Evolutionary conservation across 805 yeast species (phyloP).

Genomic region (Candida silvatica): DNA sequence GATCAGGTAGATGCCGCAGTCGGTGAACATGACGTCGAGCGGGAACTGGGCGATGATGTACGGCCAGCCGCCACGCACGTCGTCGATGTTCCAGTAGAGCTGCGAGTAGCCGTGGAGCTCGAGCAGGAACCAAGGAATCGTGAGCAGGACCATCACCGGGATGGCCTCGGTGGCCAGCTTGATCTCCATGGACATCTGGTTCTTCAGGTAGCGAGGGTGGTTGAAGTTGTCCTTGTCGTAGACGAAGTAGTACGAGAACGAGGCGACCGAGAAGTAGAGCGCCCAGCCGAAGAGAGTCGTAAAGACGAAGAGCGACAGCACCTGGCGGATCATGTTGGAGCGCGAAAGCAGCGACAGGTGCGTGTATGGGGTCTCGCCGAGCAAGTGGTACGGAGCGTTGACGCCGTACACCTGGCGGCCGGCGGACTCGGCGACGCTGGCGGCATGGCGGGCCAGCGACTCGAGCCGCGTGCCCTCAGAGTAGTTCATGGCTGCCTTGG

Average conservation of each 20-base stretch:
- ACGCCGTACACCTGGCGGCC: constrained; percentile 31
- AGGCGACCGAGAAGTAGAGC: constrained; percentile 70
- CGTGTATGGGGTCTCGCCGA: constrained; percentile 49
- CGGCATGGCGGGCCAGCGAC: constrained; percentile 16
- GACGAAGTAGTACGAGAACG: constrained; percentile 65
- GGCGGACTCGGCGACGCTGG: constrained; percentile 24
- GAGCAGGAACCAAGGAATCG: constrained; percentile 82
- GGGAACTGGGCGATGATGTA: constrained; percentile 64
- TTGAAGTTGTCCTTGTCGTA: constrained; percentile 87
- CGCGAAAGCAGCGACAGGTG: constrained; percentile 65
- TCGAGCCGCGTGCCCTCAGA: constrained; percentile 7
- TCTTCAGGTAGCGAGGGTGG: constrained; percentile 92
- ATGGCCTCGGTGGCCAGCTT: constrained; percentile 71
- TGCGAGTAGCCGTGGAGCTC: constrained; percentile 81
- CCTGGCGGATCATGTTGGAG: constrained; percentile 64
- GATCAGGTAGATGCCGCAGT: constrained; percentile 82
- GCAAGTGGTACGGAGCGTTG: constrained; percentile 40
- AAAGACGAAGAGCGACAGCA: constrained; percentile 53
- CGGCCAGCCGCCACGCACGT: constrained; percentile 59
- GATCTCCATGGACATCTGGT: constrained; percentile 84
- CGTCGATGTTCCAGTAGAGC: constrained; percentile 59
- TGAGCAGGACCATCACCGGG: constrained; percentile 80
- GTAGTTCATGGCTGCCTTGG: constrained; percentile 13
- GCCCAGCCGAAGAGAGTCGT: constrained; percentile 81
- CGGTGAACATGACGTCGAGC: constrained; percentile 83